phyloP scores from a whole-genome alignment of 495 filamentous ascomycete genomes.

The Neurospora sp. region DNA sequence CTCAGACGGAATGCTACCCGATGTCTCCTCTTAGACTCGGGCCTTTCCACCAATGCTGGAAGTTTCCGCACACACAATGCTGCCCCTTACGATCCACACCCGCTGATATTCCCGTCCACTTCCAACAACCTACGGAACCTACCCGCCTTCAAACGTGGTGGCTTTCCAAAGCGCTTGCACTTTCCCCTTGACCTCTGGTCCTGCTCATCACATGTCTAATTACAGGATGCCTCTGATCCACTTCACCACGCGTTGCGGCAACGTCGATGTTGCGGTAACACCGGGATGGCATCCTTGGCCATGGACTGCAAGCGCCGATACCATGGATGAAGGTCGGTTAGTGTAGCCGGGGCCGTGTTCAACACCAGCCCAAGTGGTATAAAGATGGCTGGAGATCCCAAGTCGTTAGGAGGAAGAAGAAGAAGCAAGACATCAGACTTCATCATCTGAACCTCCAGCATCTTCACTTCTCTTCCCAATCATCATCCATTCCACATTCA shows the following conservation, averaged over 20 bases:
- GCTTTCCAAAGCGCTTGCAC: neutral
- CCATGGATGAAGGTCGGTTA: constrained; percentile 1
- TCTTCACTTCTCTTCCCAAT: neutral
- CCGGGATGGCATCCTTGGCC: neutral
- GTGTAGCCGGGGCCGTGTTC: neutral
- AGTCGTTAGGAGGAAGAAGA: neutral
- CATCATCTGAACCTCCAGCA: neutral
- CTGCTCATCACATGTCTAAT: neutral
- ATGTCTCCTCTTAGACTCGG: neutral
- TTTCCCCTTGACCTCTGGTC: neutral
- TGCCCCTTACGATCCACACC: neutral
- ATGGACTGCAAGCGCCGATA: neutral
- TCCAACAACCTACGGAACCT: neutral
- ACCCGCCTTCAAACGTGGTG: neutral
- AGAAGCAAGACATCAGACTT: constrained; percentile 1
- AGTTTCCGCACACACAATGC: neutral
- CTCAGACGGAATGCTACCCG: neutral
- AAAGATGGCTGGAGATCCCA: neutral
- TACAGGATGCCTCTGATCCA: constrained; percentile 1
- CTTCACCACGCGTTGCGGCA: constrained; percentile 4
- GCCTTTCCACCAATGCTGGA: neutral
- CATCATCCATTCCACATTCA: neutral
- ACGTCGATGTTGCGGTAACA: neutral
- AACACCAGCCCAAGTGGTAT: neutral
- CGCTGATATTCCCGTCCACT: neutral